phyloP scores from a whole-genome alignment of 257 asterid species.

The Cruciata laevipes region DNA sequence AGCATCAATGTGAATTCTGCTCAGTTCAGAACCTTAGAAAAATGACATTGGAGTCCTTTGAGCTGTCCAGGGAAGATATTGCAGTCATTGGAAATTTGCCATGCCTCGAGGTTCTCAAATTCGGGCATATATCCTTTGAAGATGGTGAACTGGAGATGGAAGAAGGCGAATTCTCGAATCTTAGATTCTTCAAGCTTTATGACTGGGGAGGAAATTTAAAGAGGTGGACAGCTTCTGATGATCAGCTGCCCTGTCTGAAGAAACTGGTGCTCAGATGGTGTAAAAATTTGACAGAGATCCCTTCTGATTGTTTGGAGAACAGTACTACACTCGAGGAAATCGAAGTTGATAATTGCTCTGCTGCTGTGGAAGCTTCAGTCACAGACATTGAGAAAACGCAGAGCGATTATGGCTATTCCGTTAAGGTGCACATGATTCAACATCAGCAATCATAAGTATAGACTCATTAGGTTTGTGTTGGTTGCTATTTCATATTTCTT shows the following conservation, averaged over 20 bases:
- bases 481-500: no score
- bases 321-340: background rate
- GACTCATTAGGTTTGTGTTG: no score
- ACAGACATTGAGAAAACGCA: background rate
- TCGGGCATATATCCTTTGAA: background rate
- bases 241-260: background rate
- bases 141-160: background rate
- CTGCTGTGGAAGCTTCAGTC: background rate
- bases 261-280: background rate
- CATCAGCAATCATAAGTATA: no score
- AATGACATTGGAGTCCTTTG: background rate
- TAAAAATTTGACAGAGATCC: background rate
- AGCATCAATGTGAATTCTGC: background rate
- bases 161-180: background rate
- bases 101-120: background rate
- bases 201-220: background rate
- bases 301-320: background rate
- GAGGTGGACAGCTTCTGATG: background rate
- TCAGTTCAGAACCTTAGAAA: background rate
- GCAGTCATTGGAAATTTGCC: background rate
- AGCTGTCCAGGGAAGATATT: background rate
- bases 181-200: background rate
- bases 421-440: no score
- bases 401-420: no score
- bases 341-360: background rate